A percentile compares a stretch with the other conserved stretches of the same genome.
Conservation (phyloP, 306 rosid genomes). For the Herpetospermum pedunculosum region DNA sequence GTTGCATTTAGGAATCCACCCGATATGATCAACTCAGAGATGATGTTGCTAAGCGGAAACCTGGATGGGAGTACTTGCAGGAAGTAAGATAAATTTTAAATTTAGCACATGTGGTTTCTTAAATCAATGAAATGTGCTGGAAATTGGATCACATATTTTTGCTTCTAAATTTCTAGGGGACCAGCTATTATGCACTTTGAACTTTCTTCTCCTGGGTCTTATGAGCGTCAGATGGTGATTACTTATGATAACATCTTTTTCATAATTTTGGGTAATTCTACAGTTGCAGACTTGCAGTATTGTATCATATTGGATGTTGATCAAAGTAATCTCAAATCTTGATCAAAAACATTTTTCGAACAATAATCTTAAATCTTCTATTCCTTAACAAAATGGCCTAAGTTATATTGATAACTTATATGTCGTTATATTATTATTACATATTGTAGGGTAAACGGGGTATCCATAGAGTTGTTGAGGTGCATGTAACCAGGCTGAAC, state of each 20-base stretch:
- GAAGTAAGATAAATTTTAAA: slow-evolving; percentile 39
- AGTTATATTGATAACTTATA: neutral
- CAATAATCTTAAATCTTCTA: neutral
- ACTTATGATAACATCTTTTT: neutral
- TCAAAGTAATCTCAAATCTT: slow-evolving; percentile 3
- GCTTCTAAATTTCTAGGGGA: neutral
- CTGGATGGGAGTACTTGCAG: slow-evolving; percentile 95
- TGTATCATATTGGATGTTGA: neutral
- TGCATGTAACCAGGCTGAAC: neutral
- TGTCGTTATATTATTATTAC: neutral
- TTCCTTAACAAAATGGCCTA: neutral
- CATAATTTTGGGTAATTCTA: neutral
- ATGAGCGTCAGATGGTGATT: neutral
- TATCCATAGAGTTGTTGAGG: neutral
- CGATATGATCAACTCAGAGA: slow-evolving; percentile 78
- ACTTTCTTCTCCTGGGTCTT: neutral
- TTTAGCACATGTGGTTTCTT: slow-evolving; percentile 2
- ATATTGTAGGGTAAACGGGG: neutral
- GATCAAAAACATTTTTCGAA: neutral
- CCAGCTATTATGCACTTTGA: neutral
- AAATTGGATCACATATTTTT: neutral
- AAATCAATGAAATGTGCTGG: neutral
- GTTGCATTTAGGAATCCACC: slow-evolving; percentile 60
- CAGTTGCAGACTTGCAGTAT: neutral
- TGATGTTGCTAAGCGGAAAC: slow-evolving; percentile 71